Base-by-base conservation (phyloP, 2,329 filamentous ascomycete genomes). In the Aspergillus sp. region DNA sequence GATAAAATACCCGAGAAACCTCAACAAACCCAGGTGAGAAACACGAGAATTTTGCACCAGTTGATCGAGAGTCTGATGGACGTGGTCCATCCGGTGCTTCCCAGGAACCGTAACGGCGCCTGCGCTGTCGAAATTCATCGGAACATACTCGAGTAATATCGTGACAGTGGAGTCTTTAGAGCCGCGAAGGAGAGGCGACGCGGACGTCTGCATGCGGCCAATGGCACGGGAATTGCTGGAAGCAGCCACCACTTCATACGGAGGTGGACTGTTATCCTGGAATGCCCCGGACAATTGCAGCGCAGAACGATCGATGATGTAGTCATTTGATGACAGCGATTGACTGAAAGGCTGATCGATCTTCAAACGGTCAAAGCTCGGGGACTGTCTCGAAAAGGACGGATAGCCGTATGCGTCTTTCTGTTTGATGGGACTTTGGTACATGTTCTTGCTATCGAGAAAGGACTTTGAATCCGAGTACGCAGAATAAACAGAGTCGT, bases 1-100 rank as follows among this genome's bases (percentile, higher is more conserved):
- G 53, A 84, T 60, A 51, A 68, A 82, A 62, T 82, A 85, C 2
- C 76, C 76, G 8, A 78, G 56, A 47, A 78, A 75, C 48, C 69
- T 71, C 56, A 78, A 59, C 20, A 75, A 58, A 13, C 70, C 72
- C 32, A 74, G 62, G 47, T 74, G 73, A 9, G 70, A 72, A 14
- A 75, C 69, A 33, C 70, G 62, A 9, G 72, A 64, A 56, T 74
- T 75, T 36, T 74, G 71, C 10, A 74, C 60, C 14, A 76, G 59
- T 32, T 72, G 70, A 32, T 74, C 69, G 3, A 76, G 62, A 5
- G 69, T 69, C 48, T 69, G 56, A 51, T 71, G 67, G 11, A 75
- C 61, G 24, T 65, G 69, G 30, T 72, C 65, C 17, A 75, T 51
- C 22, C 73, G 66, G 24, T 65, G 53, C 9, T 55, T 62, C 26